These are phyloP conservation scores for Ascochyta rabiei DNA, from an alignment of 2,329 filamentous ascomycete genomes.

Conservation along the genomic window DNA sequence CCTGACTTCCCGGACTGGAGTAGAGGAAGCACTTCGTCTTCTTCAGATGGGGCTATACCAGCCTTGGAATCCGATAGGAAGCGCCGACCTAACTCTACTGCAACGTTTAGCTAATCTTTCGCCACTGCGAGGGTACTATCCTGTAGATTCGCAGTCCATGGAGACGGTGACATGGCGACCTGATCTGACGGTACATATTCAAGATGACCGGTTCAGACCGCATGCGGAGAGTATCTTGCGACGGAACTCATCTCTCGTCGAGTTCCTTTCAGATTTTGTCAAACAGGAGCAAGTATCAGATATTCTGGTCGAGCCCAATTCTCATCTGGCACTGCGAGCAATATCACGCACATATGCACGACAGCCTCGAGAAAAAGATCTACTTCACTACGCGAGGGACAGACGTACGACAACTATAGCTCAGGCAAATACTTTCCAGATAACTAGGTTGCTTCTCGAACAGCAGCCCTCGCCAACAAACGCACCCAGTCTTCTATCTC, in stretches of 20 bases:
- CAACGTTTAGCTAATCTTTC: constrained; percentile 43
- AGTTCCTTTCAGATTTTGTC: not conserved
- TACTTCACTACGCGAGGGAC: constrained; percentile 24
- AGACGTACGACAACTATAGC: not conserved
- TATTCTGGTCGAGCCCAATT: not conserved
- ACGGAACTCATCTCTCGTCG: not conserved
- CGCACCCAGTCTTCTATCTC: constrained; percentile 10
- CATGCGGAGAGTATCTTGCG: not conserved
- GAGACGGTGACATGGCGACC: constrained; percentile 41
- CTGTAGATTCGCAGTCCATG: constrained; percentile 32
- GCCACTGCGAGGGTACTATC: constrained; percentile 45
- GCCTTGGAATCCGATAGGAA: constrained; percentile 34
- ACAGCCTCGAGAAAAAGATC: not conserved
- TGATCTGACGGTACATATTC: constrained; percentile 28
- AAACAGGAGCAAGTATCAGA: not conserved
- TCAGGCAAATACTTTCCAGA: constrained; percentile 13
- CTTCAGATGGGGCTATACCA: constrained; percentile 59
- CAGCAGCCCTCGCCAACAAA: constrained; percentile 17
- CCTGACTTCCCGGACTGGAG: constrained; percentile 64
- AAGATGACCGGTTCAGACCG: constrained; percentile 40
- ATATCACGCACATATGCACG: not conserved
- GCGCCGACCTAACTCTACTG: constrained; percentile 8
- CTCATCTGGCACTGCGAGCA: constrained; percentile 7
- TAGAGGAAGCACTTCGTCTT: constrained; percentile 62
- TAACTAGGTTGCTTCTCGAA: constrained; percentile 20